phyloP scores from a whole-genome alignment of 257 asterid species.

The Forsythia viridissima region DNA sequence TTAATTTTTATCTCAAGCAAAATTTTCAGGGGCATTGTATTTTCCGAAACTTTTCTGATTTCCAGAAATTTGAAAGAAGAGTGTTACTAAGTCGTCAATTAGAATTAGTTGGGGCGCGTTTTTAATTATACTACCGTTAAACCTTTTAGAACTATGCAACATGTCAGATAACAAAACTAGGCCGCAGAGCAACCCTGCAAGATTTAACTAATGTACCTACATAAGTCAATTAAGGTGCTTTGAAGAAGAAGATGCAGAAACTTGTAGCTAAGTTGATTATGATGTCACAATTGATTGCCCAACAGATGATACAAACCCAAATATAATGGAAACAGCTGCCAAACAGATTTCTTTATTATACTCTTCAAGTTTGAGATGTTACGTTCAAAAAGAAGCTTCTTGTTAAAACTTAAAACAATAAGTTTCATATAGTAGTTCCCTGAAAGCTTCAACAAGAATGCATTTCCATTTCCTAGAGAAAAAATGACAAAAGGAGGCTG shows the following conservation, averaged over 20 bases:
- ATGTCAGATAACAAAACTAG: not conserved
- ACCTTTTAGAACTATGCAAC: not conserved
- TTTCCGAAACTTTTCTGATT: not conserved
- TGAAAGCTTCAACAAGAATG: not conserved
- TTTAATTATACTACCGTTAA: not conserved
- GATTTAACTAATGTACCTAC: not conserved
- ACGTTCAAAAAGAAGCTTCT: not conserved
- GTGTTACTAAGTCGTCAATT: not conserved
- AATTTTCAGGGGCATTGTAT: not conserved
- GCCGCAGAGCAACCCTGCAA: not conserved
- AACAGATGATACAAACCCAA: not conserved
- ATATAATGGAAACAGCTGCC: not conserved
- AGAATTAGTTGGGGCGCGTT: not conserved
- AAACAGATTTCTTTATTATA: not conserved
- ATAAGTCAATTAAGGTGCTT: no score
- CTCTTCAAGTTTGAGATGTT: not conserved
- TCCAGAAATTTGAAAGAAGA: not conserved
- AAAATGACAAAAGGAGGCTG: not conserved
- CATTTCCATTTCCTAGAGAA: not conserved
- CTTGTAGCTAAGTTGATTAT: not conserved
- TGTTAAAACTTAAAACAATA: not conserved
- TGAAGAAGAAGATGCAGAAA: not conserved
- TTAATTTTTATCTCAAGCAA: no score
- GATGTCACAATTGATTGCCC: not conserved
- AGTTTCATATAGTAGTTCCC: not conserved